phyloP scores from a whole-genome alignment of 495 filamentous ascomycete species.

The Tuber brumale region DNA sequence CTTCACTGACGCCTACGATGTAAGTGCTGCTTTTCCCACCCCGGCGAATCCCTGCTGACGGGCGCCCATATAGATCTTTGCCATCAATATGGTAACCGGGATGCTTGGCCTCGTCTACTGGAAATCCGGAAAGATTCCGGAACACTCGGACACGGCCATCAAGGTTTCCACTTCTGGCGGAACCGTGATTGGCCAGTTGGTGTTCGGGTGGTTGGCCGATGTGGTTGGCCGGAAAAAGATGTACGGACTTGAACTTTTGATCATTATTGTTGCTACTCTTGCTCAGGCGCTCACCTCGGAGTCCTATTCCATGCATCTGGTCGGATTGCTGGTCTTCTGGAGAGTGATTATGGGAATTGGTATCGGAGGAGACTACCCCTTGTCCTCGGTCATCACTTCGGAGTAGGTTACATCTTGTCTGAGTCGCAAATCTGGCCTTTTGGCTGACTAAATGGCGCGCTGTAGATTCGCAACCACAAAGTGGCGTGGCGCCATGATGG shows the following conservation, averaged over 20 bases:
- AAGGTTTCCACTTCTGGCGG: slow-evolving; percentile 84
- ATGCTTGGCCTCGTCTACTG: slow-evolving; percentile 72
- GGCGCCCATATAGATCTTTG: slow-evolving; percentile 52
- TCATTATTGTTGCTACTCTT: slow-evolving; percentile 80
- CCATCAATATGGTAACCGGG: slow-evolving; percentile 62
- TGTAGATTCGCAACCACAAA: slow-evolving; percentile 70
- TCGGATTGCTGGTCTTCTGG: slow-evolving; percentile 82
- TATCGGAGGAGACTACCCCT: slow-evolving; percentile 81
- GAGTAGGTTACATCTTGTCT: slow-evolving; percentile 51
- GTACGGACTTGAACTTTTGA: slow-evolving; percentile 81
- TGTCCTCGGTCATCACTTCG: slow-evolving; percentile 77
- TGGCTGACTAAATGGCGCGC: neutral
- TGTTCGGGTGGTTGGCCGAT: slow-evolving; percentile 76
- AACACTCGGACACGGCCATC: slow-evolving; percentile 68
- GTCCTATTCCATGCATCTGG: slow-evolving; percentile 62
- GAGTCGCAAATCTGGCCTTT: neutral
- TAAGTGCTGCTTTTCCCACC: slow-evolving; percentile 38
- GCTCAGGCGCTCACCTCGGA: slow-evolving; percentile 65
- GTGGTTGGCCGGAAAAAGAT: slow-evolving; percentile 71
- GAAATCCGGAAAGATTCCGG: slow-evolving; percentile 56
- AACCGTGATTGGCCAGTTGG: slow-evolving; percentile 76
- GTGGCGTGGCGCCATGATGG: slow-evolving; percentile 86
- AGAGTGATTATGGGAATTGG: slow-evolving; percentile 77
- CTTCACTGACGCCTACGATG: slow-evolving; percentile 75
- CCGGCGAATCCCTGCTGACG: neutral